A percentile compares a stretch with the other conserved stretches of the same genome.
Evolutionary conservation across 441 rosid genomes (phyloP).

Genomic region (Jatropha podagrica): DNA sequence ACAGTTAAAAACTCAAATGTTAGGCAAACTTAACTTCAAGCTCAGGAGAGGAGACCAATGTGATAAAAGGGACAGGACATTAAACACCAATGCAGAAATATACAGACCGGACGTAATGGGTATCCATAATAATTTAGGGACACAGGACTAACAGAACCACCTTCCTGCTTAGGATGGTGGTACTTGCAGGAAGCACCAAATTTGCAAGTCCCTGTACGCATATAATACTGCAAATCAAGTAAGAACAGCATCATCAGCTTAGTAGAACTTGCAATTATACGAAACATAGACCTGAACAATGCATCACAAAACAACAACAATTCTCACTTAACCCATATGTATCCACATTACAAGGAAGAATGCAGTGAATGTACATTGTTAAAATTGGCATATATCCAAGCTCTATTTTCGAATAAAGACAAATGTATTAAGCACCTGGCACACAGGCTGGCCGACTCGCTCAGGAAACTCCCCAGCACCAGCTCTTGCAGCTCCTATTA

Average conservation of each 20-base stretch:
- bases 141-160: slow-evolving; percentile 52
- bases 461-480: slow-evolving; percentile 69
- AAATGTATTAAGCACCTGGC: slow-evolving; percentile 60
- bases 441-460: slow-evolving; percentile 76
- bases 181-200: slow-evolving; percentile 93
- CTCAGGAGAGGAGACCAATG: not conserved
- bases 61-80: not conserved
- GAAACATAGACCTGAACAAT: slow-evolving; percentile 2
- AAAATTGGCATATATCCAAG: slow-evolving; percentile 4
- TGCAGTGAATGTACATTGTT: slow-evolving; percentile 24
- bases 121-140: slow-evolving; percentile 68
- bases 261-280: not conserved
- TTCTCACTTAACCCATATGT: not conserved
- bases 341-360: slow-evolving; percentile 5
- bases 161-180: slow-evolving; percentile 87
- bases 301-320: not conserved
- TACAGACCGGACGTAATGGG: slow-evolving; percentile 89
- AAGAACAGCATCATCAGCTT: slow-evolving; percentile 21
- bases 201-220: slow-evolving; percentile 84
- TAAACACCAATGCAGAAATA: slow-evolving; percentile 17
- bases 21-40: slow-evolving; percentile 15
- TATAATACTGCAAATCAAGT: slow-evolving; percentile 59
- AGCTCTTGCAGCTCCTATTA: slow-evolving; percentile 54
- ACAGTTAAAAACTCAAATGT: slow-evolving; percentile 12
- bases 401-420: slow-evolving; percentile 13